Conservation (phyloP, 176 grass and related monocot genomes). For the Elaeis guineensis region DNA sequence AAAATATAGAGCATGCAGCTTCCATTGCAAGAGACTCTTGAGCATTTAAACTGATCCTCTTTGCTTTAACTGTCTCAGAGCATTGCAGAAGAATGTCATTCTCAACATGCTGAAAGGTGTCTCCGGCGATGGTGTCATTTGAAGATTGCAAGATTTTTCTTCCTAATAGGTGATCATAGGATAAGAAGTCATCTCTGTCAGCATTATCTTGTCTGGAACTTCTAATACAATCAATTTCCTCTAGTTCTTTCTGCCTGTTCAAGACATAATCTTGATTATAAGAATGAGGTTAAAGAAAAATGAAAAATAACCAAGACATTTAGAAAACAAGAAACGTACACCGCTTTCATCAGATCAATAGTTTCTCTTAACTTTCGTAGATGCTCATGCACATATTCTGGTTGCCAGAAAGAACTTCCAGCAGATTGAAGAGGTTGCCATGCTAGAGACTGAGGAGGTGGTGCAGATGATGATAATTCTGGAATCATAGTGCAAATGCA, state of each 20-base stretch:
- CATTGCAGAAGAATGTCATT: conserved; percentile 9
- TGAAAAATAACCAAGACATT: not conserved
- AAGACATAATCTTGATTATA: not conserved
- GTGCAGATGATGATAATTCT: not conserved
- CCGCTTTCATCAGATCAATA: conserved; percentile 30
- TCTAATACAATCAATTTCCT: conserved; percentile 31
- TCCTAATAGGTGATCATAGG: conserved; percentile 1
- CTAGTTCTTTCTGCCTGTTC: conserved; percentile 57
- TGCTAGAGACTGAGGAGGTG: conserved; percentile 14
- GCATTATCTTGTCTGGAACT: conserved; percentile 3
- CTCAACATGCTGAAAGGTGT: not conserved
- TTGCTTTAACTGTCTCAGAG: conserved; percentile 31
- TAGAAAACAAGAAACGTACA: conserved; percentile 32
- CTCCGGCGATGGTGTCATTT: not conserved
- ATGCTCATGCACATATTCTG: conserved; percentile 50
- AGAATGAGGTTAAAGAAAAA: not conserved
- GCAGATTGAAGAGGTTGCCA: conserved; percentile 23
- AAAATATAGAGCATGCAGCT: conserved; percentile 50
- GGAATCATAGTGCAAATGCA: conserved; percentile 9
- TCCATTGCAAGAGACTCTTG: conserved; percentile 57
- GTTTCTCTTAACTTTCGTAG: conserved; percentile 51
- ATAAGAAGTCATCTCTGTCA: conserved; percentile 11
- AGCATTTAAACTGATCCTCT: conserved; percentile 35
- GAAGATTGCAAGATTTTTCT: not conserved
- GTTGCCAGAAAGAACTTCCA: conserved; percentile 41